Percentiles rank a stretch among this genome's conserved stretches.
Conservation (phyloP, 1,284 basidiomycete genomes). For the Ceratobasidium sp. region DNA sequence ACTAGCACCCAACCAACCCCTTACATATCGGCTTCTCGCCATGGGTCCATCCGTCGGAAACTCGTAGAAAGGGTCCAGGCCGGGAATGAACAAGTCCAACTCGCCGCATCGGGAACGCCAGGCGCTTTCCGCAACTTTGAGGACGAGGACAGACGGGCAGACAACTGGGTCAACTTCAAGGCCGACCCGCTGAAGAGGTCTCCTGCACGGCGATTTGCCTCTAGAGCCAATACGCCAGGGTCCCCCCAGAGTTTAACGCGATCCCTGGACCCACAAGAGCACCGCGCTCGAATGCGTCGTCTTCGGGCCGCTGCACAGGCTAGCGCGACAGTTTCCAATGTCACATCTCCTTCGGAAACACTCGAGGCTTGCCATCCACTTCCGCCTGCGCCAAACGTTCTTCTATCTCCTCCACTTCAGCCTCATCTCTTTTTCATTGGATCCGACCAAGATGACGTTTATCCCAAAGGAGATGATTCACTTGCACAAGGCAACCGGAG, state of each 20-base stretch:
- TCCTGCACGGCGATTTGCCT: slow-evolving; percentile 5
- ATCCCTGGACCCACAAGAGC: slow-evolving; percentile 15
- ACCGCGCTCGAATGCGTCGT: slow-evolving; percentile 18
- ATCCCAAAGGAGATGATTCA: background rate
- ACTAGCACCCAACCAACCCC: slow-evolving; percentile 15
- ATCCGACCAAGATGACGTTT: background rate
- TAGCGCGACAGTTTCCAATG: background rate
- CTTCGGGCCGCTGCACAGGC: slow-evolving; percentile 14
- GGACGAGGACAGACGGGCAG: background rate
- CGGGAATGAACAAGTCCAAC: background rate
- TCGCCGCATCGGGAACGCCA: background rate
- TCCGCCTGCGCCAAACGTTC: background rate
- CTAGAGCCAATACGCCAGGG: background rate
- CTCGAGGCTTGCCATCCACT: background rate
- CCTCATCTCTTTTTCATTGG: slow-evolving; percentile 28
- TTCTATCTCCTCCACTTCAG: slow-evolving; percentile 32
- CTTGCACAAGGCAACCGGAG: background rate
- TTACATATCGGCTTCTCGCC: slow-evolving; percentile 20
- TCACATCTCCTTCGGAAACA: background rate
- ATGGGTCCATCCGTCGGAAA: slow-evolving; percentile 13
- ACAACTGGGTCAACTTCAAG: background rate
- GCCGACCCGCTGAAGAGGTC: background rate
- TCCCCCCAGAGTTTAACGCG: background rate
- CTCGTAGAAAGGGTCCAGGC: background rate
- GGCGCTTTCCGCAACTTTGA: background rate